phyloP scores from a whole-genome alignment of 2,329 filamentous ascomycete genomes.

The Emericellopsis atlantica region DNA sequence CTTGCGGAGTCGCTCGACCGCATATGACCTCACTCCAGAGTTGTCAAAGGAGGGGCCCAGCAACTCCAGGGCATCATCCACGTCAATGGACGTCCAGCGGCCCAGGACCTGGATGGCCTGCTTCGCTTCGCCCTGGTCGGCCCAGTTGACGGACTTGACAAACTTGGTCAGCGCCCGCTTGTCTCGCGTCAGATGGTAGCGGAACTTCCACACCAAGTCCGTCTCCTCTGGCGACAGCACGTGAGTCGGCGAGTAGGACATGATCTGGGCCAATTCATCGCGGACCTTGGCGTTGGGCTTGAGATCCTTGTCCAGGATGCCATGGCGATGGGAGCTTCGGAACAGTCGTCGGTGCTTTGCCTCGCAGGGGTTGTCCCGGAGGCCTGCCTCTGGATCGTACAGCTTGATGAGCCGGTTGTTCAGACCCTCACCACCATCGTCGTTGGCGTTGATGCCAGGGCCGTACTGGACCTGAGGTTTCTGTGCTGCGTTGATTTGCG shows the following conservation, averaged over 20 bases:
- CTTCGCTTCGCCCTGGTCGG: slow-evolving; percentile 68
- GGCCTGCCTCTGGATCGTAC: slow-evolving; percentile 86
- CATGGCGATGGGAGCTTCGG: slow-evolving; percentile 77
- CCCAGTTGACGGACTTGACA: slow-evolving; percentile 95
- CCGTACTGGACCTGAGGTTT: slow-evolving; percentile 83
- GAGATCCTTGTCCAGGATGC: slow-evolving; percentile 86
- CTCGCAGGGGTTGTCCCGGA: slow-evolving; percentile 85
- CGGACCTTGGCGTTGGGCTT: slow-evolving; percentile 94
- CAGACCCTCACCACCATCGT: slow-evolving; percentile 31
- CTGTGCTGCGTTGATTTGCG: slow-evolving; percentile 59
- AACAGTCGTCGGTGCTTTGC: slow-evolving; percentile 88
- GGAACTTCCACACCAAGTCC: slow-evolving; percentile 93
- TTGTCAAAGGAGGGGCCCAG: slow-evolving; percentile 90
- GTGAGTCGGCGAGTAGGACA: slow-evolving; percentile 88
- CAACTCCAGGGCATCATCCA: slow-evolving; percentile 90
- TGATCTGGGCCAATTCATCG: slow-evolving; percentile 82
- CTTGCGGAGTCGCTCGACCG: slow-evolving; percentile 82
- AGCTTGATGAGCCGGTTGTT: slow-evolving; percentile 63
- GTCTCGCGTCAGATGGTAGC: slow-evolving; percentile 85
- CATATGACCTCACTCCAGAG: slow-evolving; percentile 76
- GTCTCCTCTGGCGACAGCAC: slow-evolving; percentile 82
- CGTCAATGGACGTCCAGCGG: slow-evolving; percentile 93
- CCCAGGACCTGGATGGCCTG: slow-evolving; percentile 83
- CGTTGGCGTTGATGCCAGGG: slow-evolving; percentile 69
- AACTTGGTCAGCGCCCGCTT: slow-evolving; percentile 93